A percentile compares a stretch with the other conserved stretches of the same genome.
Conservation (phyloP, 331 rosid species). For the Malus hybrid region DNA sequence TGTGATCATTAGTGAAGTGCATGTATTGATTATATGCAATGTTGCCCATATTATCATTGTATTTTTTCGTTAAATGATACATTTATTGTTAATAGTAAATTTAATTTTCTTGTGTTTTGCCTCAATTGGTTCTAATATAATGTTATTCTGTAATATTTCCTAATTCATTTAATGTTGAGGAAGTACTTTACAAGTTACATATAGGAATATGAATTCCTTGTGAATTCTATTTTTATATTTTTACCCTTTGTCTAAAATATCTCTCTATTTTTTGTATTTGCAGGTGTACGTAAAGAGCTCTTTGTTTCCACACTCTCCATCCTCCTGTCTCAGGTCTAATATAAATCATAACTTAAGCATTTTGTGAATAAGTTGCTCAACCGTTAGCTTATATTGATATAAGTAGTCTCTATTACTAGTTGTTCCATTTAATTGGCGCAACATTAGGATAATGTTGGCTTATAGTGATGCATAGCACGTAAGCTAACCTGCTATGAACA, state of each 20-base stretch:
- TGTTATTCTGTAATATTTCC: not conserved
- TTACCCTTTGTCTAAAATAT: not conserved
- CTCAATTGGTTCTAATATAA: not conserved
- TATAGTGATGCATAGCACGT: not conserved
- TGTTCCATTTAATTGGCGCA: not conserved
- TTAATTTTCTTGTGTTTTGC: not conserved
- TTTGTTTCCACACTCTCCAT: conserved; percentile 70
- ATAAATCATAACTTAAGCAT: not conserved
- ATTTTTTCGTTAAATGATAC: not conserved
- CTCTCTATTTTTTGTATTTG: conserved; percentile 7
- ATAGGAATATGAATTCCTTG: not conserved
- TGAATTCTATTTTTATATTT: not conserved
- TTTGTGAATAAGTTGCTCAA: not conserved
- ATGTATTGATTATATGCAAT: not conserved
- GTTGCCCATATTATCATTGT: not conserved
- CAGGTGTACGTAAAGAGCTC: conserved; percentile 80
- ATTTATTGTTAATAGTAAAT: not conserved
- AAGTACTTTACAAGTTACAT: not conserved
- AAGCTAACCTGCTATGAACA: not conserved
- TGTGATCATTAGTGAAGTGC: not conserved
- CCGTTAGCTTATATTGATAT: not conserved
- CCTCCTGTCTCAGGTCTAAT: conserved; percentile 57
- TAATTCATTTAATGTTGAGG: not conserved
- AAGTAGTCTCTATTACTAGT: not conserved
- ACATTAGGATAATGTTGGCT: not conserved